A percentile compares a stretch with the other conserved stretches of the same genome.
Conservation (phyloP, 2,329 filamentous ascomycete species). For the Neopestalotiopsis sp. region DNA sequence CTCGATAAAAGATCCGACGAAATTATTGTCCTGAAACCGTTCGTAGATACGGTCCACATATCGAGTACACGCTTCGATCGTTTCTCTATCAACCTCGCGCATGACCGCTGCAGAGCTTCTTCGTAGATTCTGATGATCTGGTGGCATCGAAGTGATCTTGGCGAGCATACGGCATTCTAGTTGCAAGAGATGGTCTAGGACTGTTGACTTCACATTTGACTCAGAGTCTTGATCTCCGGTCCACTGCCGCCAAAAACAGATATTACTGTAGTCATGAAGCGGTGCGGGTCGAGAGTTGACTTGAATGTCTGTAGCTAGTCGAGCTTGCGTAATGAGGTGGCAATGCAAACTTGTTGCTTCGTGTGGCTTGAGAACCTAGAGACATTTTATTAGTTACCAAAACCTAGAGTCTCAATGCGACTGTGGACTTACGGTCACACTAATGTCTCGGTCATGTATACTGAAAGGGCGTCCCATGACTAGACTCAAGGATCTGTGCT, state of each 20-base stretch:
- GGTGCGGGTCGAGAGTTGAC: background rate
- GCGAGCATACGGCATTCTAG: slow-evolving; percentile 20
- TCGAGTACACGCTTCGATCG: slow-evolving; percentile 14
- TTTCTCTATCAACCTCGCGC: slow-evolving; percentile 17
- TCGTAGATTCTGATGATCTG: background rate
- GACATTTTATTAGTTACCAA: background rate
- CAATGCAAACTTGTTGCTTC: background rate
- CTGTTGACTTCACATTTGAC: background rate
- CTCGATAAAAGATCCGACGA: slow-evolving; percentile 21
- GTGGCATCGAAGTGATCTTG: background rate
- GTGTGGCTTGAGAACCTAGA: background rate
- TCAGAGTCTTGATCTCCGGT: background rate
- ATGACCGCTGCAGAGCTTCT: background rate
- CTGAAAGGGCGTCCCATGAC: slow-evolving; percentile 19
- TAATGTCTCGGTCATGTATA: slow-evolving; percentile 17
- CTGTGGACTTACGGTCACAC: background rate
- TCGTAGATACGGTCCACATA: slow-evolving; percentile 21
- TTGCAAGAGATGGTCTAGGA: slow-evolving; percentile 13
- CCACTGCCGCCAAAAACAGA: slow-evolving; percentile 22
- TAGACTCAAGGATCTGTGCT: slow-evolving; percentile 2
- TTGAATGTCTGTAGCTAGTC: slow-evolving; percentile 20
- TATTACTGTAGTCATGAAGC: slow-evolving; percentile 23
- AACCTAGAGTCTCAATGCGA: background rate
- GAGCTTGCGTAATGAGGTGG: slow-evolving; percentile 22
- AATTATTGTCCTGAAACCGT: slow-evolving; percentile 7